Base-by-base conservation (phyloP, 495 filamentous ascomycete species). In the Oidiodendron maius region DNA sequence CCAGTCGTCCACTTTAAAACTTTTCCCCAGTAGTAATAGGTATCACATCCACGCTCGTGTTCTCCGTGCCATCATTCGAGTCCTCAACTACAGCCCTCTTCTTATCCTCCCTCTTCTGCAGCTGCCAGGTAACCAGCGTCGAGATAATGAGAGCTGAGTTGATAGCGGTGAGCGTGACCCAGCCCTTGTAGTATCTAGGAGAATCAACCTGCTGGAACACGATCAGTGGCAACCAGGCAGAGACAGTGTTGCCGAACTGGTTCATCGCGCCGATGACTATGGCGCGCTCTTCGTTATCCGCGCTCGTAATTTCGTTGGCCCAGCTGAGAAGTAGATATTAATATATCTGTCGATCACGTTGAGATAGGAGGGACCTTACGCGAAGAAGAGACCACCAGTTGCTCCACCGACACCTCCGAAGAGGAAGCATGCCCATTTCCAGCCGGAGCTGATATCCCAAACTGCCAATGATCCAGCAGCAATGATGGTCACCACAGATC, bases 171-270 rank as follows among this genome's bases (percentile, higher is more conserved):
- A n/a, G n/a, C n/a, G 71, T 69, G 23, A 74, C 72, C 34, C 62
- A 76, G 0, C 71, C 72, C 44, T 74, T 76, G 15, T 59, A 64
- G 38, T 74, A 75, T 45, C 65, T 35, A 0, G 71, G 72, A 9
- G 64, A 69, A 46, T 76, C 71, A n/a, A 74, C 60, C 53, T 75
- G 71, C 55, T 74, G 67, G 70, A 70, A 76, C 1, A 76, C 70
- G 24, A 75, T 50, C 21, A 67, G 62, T 11, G 72, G 71, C 23
- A 76, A 44, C 72, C 71, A 76, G 1, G 68, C 67, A 44, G 75
- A 78, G 53, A 77, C 68, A 22, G 65, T 57, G 21, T 71, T 45
- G 15, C 38, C 45, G 13, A 44, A 15, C n/a, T 34, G 39, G 15
- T 53, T 53, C 8, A 40, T 42, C n/a, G 23, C 16, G 21, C 44